Evolutionary conservation across 257 asterid genomes (phyloP).

Genomic region (Gynochthodes officinalis): DNA sequence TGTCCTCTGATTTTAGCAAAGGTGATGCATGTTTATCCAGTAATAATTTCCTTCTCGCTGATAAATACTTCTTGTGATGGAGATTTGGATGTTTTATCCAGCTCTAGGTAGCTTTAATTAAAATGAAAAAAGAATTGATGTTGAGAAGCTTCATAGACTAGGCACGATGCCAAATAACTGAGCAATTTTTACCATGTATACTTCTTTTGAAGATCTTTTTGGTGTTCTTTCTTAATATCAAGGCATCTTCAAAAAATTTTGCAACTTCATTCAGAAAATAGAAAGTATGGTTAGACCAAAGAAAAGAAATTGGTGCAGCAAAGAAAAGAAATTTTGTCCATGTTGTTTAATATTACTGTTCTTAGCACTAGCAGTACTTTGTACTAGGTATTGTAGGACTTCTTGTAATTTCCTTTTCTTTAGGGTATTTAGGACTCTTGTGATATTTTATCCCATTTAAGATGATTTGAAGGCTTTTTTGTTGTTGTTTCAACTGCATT

Average conservation of each 20-base stretch:
- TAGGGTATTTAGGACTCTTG: background rate
- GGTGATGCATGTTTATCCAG: background rate
- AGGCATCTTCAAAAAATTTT: background rate
- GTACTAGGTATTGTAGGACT: too few species aligned
- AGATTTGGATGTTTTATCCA: background rate
- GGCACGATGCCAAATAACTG: background rate
- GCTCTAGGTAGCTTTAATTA: background rate
- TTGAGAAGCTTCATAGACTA: too few species aligned
- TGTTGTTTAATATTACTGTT: background rate
- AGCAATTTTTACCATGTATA: background rate
- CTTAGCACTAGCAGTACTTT: background rate
- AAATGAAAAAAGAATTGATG: too few species aligned
- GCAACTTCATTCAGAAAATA: background rate
- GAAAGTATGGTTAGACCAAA: background rate
- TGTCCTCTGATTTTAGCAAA: background rate
- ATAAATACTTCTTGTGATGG: too few species aligned
- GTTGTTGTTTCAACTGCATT: background rate
- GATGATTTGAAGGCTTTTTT: background rate
- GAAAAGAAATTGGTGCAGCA: background rate
- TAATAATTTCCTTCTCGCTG: too few species aligned
- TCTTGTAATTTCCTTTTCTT: too few species aligned
- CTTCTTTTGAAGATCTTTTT: background rate
- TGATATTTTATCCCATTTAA: background rate
- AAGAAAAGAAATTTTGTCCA: too few species aligned
- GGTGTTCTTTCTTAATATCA: background rate